These are phyloP conservation scores for Starmerella floris DNA, from an alignment of 805 yeast species.

Conservation along the genomic window DNA sequence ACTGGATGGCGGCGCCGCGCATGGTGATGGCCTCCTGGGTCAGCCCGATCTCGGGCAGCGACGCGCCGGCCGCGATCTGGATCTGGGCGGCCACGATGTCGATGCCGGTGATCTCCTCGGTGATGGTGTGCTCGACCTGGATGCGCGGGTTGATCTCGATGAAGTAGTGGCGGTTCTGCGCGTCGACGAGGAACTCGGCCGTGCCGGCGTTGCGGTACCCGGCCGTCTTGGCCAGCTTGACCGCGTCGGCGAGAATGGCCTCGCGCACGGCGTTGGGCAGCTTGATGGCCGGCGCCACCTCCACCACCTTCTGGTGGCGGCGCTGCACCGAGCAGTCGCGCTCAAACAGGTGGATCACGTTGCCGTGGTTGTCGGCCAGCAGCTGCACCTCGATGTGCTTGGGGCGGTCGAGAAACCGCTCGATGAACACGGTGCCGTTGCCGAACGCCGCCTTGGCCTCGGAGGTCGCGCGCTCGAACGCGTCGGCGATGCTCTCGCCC, in stretches of 20 bases:
- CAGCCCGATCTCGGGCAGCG: slow-evolving; percentile 78
- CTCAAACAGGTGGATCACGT: slow-evolving; percentile 89
- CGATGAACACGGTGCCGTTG: slow-evolving; percentile 95
- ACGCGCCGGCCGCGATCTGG: slow-evolving; percentile 97
- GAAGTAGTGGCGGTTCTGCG: slow-evolving; percentile 87
- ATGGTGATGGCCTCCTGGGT: slow-evolving; percentile 90
- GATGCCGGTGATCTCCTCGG: slow-evolving; percentile 97
- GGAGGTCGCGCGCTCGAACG: slow-evolving; percentile 82
- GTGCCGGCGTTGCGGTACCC: slow-evolving; percentile 96
- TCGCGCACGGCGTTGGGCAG: slow-evolving; percentile 73
- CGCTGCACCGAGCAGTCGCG: slow-evolving; percentile 99
- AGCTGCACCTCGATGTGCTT: slow-evolving; percentile 97
- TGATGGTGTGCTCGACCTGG: slow-evolving; percentile 97
- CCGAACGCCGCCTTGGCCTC: slow-evolving; percentile 96
- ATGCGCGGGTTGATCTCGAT: slow-evolving; percentile 96
- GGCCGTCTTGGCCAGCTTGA: slow-evolving; percentile 73
- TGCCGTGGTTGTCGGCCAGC: slow-evolving; percentile 85
- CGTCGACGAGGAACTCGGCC: slow-evolving; percentile 91
- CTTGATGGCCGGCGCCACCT: slow-evolving; percentile 93
- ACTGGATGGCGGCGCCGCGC: slow-evolving; percentile 96
- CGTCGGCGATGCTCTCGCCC: slow-evolving; percentile 85
- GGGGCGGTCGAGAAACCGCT: slow-evolving; percentile 86
- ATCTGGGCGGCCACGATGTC: slow-evolving; percentile 97
- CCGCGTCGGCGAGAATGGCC: slow-evolving; percentile 89
- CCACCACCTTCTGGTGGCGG: slow-evolving; percentile 97